phyloP scores from a whole-genome alignment of 306 rosid species.

The Phaseolus lunatus region DNA sequence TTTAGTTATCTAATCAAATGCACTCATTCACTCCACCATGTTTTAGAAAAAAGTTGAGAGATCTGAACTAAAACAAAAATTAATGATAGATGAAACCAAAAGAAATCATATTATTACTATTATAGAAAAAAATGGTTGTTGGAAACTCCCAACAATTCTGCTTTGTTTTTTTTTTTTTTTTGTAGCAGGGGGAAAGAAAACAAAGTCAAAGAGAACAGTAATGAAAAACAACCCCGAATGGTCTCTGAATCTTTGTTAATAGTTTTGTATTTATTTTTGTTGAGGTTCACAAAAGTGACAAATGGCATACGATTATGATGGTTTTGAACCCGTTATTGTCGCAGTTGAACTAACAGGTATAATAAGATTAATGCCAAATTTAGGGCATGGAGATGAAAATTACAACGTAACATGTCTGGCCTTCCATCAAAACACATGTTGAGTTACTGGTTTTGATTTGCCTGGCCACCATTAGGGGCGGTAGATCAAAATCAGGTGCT shows the following conservation, averaged over 20 bases:
- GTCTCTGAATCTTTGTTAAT: neutral
- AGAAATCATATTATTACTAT: neutral
- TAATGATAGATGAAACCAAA: neutral
- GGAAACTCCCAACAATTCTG: neutral
- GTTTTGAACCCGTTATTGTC: slow-evolving; percentile 56
- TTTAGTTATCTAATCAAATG: neutral
- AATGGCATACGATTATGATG: slow-evolving; percentile 37
- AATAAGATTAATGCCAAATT: slow-evolving; percentile 41
- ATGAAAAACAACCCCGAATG: neutral
- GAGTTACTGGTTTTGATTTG: slow-evolving; percentile 57
- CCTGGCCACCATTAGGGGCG: slow-evolving; percentile 50
- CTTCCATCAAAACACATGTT: slow-evolving; percentile 44
- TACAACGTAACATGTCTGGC: slow-evolving; percentile 39
- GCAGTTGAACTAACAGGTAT: slow-evolving; percentile 54
- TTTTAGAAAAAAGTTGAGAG: neutral
- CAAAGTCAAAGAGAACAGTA: neutral
- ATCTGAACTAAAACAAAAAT: neutral
- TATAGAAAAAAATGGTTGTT: neutral
- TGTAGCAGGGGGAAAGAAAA: neutral
- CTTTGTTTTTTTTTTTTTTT: neutral
- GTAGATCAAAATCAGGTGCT: slow-evolving; percentile 50
- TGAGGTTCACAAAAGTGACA: slow-evolving; percentile 20
- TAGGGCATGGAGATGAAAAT: slow-evolving; percentile 42
- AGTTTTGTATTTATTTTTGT: neutral
- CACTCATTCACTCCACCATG: neutral